A percentile compares a stretch with the other conserved stretches of the same genome.
Evolutionary conservation across 2,329 filamentous ascomycete species (phyloP).

Genomic region (Diaporthe sp.): DNA sequence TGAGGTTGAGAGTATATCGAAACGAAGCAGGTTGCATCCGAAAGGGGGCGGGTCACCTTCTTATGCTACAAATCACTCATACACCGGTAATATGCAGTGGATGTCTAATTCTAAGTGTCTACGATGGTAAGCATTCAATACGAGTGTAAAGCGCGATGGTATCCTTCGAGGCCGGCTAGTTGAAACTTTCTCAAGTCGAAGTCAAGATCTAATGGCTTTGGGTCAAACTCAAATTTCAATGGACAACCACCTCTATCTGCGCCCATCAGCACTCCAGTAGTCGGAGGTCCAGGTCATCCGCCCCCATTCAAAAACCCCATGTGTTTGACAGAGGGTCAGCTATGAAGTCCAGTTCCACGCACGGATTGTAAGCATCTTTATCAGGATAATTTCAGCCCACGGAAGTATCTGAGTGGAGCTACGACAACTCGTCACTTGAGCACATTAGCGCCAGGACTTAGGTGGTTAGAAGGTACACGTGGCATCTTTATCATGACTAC

Average conservation of each 20-base stretch:
- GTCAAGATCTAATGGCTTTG: background rate
- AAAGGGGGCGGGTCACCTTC: background rate
- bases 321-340: no score
- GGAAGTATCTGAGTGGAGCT: no score
- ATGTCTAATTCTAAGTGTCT: background rate
- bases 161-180: background rate
- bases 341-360: no score
- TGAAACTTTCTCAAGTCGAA: background rate
- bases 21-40: background rate
- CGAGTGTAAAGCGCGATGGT: background rate
- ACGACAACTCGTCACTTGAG: background rate
- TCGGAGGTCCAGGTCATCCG: background rate
- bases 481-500: background rate
- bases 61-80: background rate
- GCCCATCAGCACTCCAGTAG: background rate
- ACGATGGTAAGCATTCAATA: background rate
- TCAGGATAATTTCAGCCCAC: no score
- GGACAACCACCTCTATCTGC: background rate
- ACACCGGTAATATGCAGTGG: background rate
- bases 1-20: background rate
- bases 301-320: no score
- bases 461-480: background rate
- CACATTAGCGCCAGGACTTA: background rate
- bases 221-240: background rate
- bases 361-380: no score